Conservation (phyloP, 2,329 filamentous ascomycete species). For the Penicillium sp. region DNA sequence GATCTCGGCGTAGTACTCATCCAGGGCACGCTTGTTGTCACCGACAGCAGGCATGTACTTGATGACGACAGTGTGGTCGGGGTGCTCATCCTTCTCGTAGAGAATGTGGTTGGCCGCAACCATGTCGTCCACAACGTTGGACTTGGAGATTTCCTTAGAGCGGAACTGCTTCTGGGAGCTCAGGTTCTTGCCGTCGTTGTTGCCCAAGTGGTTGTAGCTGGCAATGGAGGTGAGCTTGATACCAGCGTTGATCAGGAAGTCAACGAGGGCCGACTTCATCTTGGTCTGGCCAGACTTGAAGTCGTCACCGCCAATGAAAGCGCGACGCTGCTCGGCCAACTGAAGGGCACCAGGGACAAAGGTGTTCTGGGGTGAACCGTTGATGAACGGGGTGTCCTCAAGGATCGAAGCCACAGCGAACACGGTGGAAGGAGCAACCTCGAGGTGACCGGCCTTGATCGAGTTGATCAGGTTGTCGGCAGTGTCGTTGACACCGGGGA, state of each 20-base stretch:
- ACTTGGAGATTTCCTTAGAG: constrained; percentile 99
- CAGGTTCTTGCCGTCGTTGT: constrained; percentile 99
- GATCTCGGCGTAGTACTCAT: constrained; percentile 99
- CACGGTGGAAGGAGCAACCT: constrained; percentile 92
- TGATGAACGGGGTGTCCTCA: constrained; percentile 91
- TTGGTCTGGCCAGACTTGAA: constrained; percentile 99
- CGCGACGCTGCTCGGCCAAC: constrained; percentile 78
- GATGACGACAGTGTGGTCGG: constrained; percentile 98
- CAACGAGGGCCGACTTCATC: constrained; percentile 99
- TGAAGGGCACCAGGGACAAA: constrained; percentile 91
- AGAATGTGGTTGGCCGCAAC: constrained; percentile 90
- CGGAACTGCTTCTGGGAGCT: constrained; percentile 98
- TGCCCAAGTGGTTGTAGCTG: constrained; percentile 98
- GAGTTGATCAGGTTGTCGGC: constrained; percentile 87
- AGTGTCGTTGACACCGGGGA: constrained; percentile 90
- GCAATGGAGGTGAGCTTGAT: constrained; percentile 99
- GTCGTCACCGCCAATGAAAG: constrained; percentile 96
- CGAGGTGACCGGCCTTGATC: constrained; percentile 81
- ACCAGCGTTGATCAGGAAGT: constrained; percentile 97
- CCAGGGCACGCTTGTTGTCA: constrained; percentile 97
- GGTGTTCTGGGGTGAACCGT: constrained; percentile 98
- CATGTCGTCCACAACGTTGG: constrained; percentile 99
- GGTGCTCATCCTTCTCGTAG: constrained; percentile 89
- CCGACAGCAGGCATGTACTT: constrained; percentile 99
- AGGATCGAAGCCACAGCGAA: constrained; percentile 94